phyloP scores from a whole-genome alignment of 1,284 basidiomycete species.

The Cutaneotrichosporon arboriforme region DNA sequence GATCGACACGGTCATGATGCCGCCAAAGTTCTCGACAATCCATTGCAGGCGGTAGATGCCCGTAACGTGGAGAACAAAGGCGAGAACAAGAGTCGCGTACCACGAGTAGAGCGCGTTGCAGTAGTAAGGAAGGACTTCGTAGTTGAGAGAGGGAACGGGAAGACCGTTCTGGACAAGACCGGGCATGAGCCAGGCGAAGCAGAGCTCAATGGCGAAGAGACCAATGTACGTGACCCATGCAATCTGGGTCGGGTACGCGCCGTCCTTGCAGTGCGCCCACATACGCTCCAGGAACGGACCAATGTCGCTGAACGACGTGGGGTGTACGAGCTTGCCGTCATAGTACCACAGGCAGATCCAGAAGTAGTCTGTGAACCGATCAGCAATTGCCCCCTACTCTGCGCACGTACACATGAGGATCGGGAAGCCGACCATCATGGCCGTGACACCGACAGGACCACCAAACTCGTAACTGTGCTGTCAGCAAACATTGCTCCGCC shows the following conservation, averaged over 20 bases:
- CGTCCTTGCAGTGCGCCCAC: conserved; percentile 77
- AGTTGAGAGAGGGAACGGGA: conserved; percentile 82
- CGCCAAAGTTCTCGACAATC: conserved; percentile 95
- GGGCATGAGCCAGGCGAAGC: conserved; percentile 84
- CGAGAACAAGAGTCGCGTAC: conserved; percentile 77
- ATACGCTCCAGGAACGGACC: conserved; percentile 73
- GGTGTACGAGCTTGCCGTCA: conserved; percentile 77
- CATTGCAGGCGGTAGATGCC: conserved; percentile 84
- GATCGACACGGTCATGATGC: conserved; percentile 93
- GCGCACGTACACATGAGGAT: conserved; percentile 46
- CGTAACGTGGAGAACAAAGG: conserved; percentile 70
- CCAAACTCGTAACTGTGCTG: conserved; percentile 87
- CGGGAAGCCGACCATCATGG: conserved; percentile 94
- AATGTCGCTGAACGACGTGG: conserved; percentile 66
- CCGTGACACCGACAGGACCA: conserved; percentile 81
- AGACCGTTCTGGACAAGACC: conserved; percentile 79
- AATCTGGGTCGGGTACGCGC: conserved; percentile 82
- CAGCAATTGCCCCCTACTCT: neutral
- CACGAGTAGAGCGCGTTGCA: conserved; percentile 89
- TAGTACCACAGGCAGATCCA: conserved; percentile 98
- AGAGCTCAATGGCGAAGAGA: conserved; percentile 81
- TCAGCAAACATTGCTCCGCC: neutral
- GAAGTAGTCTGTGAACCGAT: conserved; percentile 83
- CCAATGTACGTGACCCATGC: conserved; percentile 86
- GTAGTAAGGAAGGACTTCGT: conserved; percentile 91